Evolutionary conservation across 345 rosid species (phyloP).

Genomic region (Gossypium stocksii): DNA sequence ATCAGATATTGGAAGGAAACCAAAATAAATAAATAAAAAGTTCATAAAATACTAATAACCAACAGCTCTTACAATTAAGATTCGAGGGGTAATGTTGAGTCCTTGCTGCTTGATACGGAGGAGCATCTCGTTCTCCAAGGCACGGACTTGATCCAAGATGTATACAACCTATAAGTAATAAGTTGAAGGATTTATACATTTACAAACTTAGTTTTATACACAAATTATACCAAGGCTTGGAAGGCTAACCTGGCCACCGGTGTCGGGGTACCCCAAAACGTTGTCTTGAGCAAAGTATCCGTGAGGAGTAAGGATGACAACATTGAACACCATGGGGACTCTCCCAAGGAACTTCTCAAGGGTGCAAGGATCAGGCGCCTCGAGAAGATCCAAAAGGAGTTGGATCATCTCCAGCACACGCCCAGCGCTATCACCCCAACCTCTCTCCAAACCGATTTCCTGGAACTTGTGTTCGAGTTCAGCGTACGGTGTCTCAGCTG

Average conservation of each 20-base stretch:
- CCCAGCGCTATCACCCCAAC: conserved; percentile 83
- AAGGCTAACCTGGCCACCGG: conserved; percentile 82
- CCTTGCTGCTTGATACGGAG: conserved; percentile 88
- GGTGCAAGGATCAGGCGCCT: conserved; percentile 94
- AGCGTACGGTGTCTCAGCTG: conserved; percentile 49
- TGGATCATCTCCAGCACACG: conserved; percentile 82
- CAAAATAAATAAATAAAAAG: background rate
- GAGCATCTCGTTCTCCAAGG: conserved; percentile 87
- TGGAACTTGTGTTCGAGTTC: conserved; percentile 72
- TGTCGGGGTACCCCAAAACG: conserved; percentile 93
- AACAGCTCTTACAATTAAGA: conserved; percentile 60
- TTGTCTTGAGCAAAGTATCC: conserved; percentile 96
- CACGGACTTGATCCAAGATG: conserved; percentile 98
- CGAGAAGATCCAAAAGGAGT: conserved; percentile 88
- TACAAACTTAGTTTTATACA: background rate
- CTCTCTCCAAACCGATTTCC: conserved; percentile 90
- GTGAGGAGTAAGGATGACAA: conserved; percentile 89
- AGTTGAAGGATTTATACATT: background rate
- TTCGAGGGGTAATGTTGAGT: conserved; percentile 74
- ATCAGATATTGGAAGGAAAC: background rate
- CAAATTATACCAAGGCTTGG: background rate
- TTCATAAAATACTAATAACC: background rate
- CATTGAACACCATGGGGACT: conserved; percentile 90
- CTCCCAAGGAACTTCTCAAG: conserved; percentile 84
- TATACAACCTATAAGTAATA: conserved; percentile 60